Evolutionary conservation across 139 green algal genomes (phyloP), one percentile per base, ranked within the genome.

Genomic region (Volvox africanus): DNA sequence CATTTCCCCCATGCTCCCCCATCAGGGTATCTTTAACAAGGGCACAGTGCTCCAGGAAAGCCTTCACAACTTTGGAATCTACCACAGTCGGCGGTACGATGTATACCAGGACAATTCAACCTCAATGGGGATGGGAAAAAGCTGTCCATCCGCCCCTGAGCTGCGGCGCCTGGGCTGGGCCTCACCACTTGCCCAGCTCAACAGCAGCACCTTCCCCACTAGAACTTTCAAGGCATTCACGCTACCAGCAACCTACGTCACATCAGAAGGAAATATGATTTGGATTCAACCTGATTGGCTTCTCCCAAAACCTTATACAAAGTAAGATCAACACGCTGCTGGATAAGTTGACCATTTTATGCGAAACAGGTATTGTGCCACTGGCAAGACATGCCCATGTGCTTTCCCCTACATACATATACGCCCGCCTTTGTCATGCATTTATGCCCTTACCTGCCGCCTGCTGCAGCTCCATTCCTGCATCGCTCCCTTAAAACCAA

Each of bases 131-230:
- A 21, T 35, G 9, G 83, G 65, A 32, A 65, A 88, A 35, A 14
- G n/a, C 65, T 88, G 83, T 67, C 83, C 83, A 26, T n/a, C 1
- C 83, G 65, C 65, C 2, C 65, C 65, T 24, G 65, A 73, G 65
- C 11, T 73, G 65, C 16, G 65, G 65, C 65, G 65, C 24, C 83
- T 88, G 65, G 83, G 83, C 83, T 88, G 83, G 83, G 65, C 65
- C 65, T 67, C 1, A 1, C 21, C 35, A 16, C 21, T 67, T 11
- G 67, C 83, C 5, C 5, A 35, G 65, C 83, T 88, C 21, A 88
- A 65, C 83, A 26, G 5, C 21, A 68, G 22, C 35, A 28, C 9
- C 19, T 35, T 88, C 0, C 33, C 33, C 9, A 6, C 65, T 12
- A n/a, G 5, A 0, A 13, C 18, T 6, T 35, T 65, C 24, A 26